A percentile compares a stretch with the other conserved stretches of the same genome.
Evolutionary conservation across 148 eudicot species (phyloP).

Genomic region (Rhododendron molle): DNA sequence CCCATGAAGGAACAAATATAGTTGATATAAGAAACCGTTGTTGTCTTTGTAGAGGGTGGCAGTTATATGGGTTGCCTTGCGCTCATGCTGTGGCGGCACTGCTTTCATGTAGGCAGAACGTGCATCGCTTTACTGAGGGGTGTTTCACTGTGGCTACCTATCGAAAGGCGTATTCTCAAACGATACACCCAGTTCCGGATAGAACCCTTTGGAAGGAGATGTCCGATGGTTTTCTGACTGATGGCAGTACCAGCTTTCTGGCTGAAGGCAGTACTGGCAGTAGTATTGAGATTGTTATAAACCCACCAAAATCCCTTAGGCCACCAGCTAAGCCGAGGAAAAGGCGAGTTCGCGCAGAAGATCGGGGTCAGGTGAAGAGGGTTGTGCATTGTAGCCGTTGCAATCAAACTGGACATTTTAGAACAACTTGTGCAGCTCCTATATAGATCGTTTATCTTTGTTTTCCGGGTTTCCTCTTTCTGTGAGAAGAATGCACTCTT

Average conservation of each 20-base stretch:
- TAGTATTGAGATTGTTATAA: constrained; percentile 28
- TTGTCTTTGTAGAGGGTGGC: constrained; percentile 68
- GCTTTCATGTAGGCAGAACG: constrained; percentile 69
- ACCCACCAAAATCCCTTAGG: constrained; percentile 54
- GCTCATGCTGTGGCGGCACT: constrained; percentile 76
- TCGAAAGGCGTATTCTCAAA: constrained; percentile 63
- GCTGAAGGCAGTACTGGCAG: constrained; percentile 11
- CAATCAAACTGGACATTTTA: constrained; percentile 74
- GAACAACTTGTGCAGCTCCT: constrained; percentile 72
- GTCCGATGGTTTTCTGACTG: constrained; percentile 13
- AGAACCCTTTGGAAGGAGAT: constrained; percentile 45
- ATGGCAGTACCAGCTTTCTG: not conserved
- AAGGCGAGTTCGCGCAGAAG: constrained; percentile 39
- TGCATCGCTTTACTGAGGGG: constrained; percentile 60
- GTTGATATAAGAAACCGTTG: constrained; percentile 63
- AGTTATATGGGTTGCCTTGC: constrained; percentile 63
- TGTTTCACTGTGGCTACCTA: constrained; percentile 63
- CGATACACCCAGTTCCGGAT: constrained; percentile 68
- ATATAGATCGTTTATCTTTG: constrained; percentile 22
- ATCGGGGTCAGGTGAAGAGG: constrained; percentile 42
- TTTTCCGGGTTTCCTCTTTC: not conserved
- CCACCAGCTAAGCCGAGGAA: constrained; percentile 55
- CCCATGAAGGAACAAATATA: constrained; percentile 47
- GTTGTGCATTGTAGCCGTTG: constrained; percentile 79
- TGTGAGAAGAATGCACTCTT: not conserved